phyloP scores from a whole-genome alignment of 805 yeast species.

The Saccharomycopsis selenospora region DNA sequence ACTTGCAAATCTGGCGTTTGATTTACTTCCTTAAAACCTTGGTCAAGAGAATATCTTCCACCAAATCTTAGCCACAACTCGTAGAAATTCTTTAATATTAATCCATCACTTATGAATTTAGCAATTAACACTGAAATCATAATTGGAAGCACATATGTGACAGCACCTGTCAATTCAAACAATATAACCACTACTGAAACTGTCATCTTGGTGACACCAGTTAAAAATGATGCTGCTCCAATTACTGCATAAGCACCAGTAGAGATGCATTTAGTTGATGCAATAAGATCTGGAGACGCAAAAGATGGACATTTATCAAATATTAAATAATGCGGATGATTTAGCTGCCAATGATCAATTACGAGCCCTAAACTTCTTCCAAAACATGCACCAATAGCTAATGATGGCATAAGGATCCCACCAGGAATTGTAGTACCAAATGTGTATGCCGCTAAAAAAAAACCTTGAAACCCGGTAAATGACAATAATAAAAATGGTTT shows the following conservation, averaged over 20 bases:
- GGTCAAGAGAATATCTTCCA: slow-evolving; percentile 22
- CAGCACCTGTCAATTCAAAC: slow-evolving; percentile 81
- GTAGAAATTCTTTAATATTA: slow-evolving; percentile 54
- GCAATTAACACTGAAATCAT: slow-evolving; percentile 78
- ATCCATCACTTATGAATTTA: slow-evolving; percentile 61
- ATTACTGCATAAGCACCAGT: slow-evolving; percentile 87
- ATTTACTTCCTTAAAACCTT: slow-evolving; percentile 33
- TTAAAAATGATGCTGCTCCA: slow-evolving; percentile 77
- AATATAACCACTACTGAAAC: slow-evolving; percentile 73
- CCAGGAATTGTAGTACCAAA: slow-evolving; percentile 67
- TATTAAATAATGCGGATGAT: slow-evolving; percentile 32
- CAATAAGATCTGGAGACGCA: slow-evolving; percentile 9
- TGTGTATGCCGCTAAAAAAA: slow-evolving; percentile 56
- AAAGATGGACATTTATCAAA: slow-evolving; percentile 30
- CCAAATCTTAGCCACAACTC: slow-evolving; percentile 45
- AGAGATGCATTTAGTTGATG: slow-evolving; percentile 45
- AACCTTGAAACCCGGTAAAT: slow-evolving; percentile 42
- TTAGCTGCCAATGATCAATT: slow-evolving; percentile 40
- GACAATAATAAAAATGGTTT: slow-evolving; percentile 26
- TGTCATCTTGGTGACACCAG: slow-evolving; percentile 76
- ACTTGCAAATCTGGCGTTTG: slow-evolving; percentile 35
- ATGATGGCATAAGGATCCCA: slow-evolving; percentile 57
- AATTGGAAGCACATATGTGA: slow-evolving; percentile 75
- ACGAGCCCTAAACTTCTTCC: slow-evolving; percentile 53
- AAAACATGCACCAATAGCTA: slow-evolving; percentile 52